Percentiles rank a stretch among this genome's conserved stretches.
phyloP scores from a whole-genome alignment of 371 early-diverging fungal genomes.

The Mortierella sp. region DNA sequence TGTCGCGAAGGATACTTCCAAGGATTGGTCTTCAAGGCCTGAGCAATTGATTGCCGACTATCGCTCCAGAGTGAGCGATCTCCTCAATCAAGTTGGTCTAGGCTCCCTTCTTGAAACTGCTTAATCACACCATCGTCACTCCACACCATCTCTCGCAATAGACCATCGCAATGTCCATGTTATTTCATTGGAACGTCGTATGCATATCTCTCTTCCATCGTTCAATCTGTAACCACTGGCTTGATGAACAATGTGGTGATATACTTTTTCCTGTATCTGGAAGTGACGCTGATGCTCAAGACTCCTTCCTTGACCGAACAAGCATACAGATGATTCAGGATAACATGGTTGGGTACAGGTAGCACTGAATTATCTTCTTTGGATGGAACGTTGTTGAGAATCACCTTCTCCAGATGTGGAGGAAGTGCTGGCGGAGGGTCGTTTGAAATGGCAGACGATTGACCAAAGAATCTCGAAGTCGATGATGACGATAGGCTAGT shows the following conservation, averaged over 20 bases:
- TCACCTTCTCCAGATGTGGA: slow-evolving; percentile 91
- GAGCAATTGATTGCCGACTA: slow-evolving; percentile 30
- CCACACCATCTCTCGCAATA: no score
- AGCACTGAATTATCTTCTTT: slow-evolving; percentile 84
- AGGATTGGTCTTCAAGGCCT: slow-evolving; percentile 23
- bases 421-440: slow-evolving; percentile 90
- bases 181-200: not conserved
- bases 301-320: slow-evolving; percentile 96
- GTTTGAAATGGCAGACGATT: slow-evolving; percentile 27
- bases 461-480: slow-evolving; percentile 26
- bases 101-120: slow-evolving; percentile 8
- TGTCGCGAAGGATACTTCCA: not conserved
- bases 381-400: slow-evolving; percentile 79
- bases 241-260: slow-evolving; percentile 86
- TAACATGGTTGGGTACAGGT: slow-evolving; percentile 93
- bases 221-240: slow-evolving; percentile 62
- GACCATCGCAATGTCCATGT: no score
- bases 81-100: slow-evolving; percentile 28
- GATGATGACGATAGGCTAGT: slow-evolving; percentile 22
- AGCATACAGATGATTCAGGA: slow-evolving; percentile 95
- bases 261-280: slow-evolving; percentile 91
- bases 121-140: no score
- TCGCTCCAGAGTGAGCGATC: slow-evolving; percentile 14
- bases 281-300: slow-evolving; percentile 91
- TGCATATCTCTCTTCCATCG: not conserved